Evolutionary conservation across 78 protist species (phyloP), one percentile per base, ranked within the genome.

Genomic region (Speleostelium caveatum): DNA sequence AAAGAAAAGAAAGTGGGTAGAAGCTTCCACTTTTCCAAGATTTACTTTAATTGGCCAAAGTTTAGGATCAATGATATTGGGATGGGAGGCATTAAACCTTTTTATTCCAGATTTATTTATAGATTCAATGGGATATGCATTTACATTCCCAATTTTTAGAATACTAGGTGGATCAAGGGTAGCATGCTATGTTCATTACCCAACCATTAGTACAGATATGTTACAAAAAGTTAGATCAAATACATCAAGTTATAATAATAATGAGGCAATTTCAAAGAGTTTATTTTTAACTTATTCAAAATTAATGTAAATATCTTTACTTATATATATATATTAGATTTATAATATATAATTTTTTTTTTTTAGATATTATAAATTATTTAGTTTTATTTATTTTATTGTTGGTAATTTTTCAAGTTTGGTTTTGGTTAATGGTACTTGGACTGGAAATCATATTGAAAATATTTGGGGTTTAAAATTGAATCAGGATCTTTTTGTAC

Each of bases 101-200:
- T 53, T 33, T 22, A 53, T 61, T 41, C 96, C 95, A 30, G 87
- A 86, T 28, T 58, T 94, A 39, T 94, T 86, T 24, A 65, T 94
- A 0, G 99, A 98, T 68, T 86, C 97, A 12, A 96, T 78, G 94
- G 99, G 99, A 8, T 67, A 35, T 60, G 96, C 98, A 21, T 94
- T 93, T 32, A 71, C 97, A 14, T 95, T 72, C 71, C 97, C 98
- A 21, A 69, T 95, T 10, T 93, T 93, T 22, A 36, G 69, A 19
- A 1, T 28, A 28, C 21, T 93, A 22, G 96, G 87, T 42, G 95
- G 96, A n/a, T 86, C 91, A 24, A 53, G 24, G 0, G 92, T 95
- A 12, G 92, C 80, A 4, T 58, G 94, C 65, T 98, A 98, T 60
- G 94, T 88, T 21, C 99, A 98, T 78, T 98, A 97, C 75, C 99